Percentiles rank a stretch among this genome's conserved stretches.
Conservation (phyloP, 169 alveolate species). For the Plasmodium reichenowi region DNA sequence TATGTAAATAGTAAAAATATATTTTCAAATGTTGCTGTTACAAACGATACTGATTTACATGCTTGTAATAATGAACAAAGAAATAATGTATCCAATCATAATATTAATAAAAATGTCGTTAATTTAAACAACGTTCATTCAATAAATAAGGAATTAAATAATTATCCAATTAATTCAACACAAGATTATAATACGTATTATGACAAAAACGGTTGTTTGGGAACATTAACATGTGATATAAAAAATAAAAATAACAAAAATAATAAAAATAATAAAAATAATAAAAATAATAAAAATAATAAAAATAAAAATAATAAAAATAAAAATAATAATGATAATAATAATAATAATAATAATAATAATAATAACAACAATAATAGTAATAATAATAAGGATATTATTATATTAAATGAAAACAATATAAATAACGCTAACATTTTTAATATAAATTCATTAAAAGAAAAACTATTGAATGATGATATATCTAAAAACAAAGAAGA, state of each 20-base stretch:
- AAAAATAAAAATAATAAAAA: slow-evolving; percentile 1
- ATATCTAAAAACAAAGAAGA: neutral
- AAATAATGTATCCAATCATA: too few species aligned
- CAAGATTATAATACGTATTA: too few species aligned
- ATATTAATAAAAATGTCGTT: too few species aligned
- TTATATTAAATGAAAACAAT: neutral
- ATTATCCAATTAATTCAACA: too few species aligned
- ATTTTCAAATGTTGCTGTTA: too few species aligned
- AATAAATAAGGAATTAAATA: too few species aligned
- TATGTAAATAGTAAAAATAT: too few species aligned
- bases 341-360: neutral
- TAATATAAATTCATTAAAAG: slow-evolving; percentile 4
- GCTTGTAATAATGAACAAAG: too few species aligned
- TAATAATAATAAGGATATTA: neutral
- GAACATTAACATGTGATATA: neutral
- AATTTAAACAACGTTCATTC: too few species aligned
- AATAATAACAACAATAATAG: neutral
- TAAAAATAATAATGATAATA: slow-evolving; percentile 1
- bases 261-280: neutral
- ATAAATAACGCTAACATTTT: neutral
- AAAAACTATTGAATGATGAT: neutral
- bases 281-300: neutral
- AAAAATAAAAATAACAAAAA: neutral
- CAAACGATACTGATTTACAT: too few species aligned
- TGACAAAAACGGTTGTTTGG: too few species aligned